Evolutionary conservation across 345 rosid species (phyloP), one percentile per base, ranked within the genome.

Genomic region (Heritiera fomes): DNA sequence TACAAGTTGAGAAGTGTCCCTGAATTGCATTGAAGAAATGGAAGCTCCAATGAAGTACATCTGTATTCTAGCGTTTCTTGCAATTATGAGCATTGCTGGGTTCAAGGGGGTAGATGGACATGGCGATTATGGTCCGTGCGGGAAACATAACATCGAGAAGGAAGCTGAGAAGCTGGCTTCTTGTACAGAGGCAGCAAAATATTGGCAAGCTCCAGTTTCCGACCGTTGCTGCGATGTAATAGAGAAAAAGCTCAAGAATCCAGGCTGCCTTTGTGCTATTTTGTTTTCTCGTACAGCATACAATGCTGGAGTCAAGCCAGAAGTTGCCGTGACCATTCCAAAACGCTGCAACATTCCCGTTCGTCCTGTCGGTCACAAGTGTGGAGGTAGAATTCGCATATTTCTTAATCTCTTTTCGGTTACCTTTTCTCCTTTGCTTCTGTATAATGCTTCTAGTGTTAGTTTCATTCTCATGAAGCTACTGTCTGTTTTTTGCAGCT

Each of bases 121-220:
- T 41, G 43, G 6, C 6, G 43, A 41, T 41, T 46, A 97, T 28
- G 92, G 56, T 47, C 20, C 73, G 3, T 69, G 73, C 47, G 94
- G 71, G 87, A 85, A 72, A 83, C 88, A 28, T 87, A 89, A 23
- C 97, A 28, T 93, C 0, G 98, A 95, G 70, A 87, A 64, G 66
- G 96, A 92, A 83, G 97, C 99, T 43, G 81, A 86, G 66, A 93
- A 93, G 90, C 90, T 93, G 71, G 91, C 90, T 74, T 91, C 98
- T 53, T 95, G 98, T 82, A 41, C 90, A 77, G 78, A 85, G 55
- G 96, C 97, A 20, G 89, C 94, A 45, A 87, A 88, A 80, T 81
- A 85, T 73, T 56, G 15, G 59, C 79, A 81, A 6, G 88, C 88
- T 40, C 77, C 85, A 30, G 97, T 93, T 53, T 90, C 99, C 1